Percentiles rank a stretch among this genome's conserved stretches.
phyloP scores from a whole-genome alignment of 345 rosid species.

The Melaleuca quinquenervia region DNA sequence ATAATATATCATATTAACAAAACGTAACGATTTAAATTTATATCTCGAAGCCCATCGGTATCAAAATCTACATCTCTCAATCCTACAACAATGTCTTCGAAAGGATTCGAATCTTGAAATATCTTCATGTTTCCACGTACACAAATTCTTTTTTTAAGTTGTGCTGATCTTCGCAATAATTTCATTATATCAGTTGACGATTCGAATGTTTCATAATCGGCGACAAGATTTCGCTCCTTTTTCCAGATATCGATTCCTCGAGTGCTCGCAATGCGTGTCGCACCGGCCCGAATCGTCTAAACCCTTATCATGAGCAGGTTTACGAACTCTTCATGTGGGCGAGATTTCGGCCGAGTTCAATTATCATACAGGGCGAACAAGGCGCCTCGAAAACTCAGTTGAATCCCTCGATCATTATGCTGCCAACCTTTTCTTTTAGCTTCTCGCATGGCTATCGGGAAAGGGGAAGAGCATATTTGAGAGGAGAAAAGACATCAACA shows the following conservation, averaged over 20 bases:
- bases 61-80: not conserved
- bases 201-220: not conserved
- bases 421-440: not conserved
- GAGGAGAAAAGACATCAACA: not conserved
- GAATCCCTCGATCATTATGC: not conserved
- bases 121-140: not conserved
- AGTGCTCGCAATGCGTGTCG: not conserved
- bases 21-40: not conserved
- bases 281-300: not conserved
- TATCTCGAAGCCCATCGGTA: not conserved
- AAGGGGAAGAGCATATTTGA: not conserved
- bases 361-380: not conserved
- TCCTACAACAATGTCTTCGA: not conserved
- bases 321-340: not conserved
- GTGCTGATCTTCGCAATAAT: not conserved
- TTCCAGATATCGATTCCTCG: not conserved
- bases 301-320: not conserved
- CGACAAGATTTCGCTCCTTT: not conserved
- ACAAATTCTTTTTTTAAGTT: not conserved
- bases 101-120: not conserved
- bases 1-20: not conserved
- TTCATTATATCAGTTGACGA: not conserved
- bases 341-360: not conserved
- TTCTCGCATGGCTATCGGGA: not conserved
- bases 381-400: not conserved